Percentiles rank a stretch among this genome's conserved stretches.
Evolutionary conservation across 139 green algal species (phyloP).

Genomic region (Microglena sp.): DNA sequence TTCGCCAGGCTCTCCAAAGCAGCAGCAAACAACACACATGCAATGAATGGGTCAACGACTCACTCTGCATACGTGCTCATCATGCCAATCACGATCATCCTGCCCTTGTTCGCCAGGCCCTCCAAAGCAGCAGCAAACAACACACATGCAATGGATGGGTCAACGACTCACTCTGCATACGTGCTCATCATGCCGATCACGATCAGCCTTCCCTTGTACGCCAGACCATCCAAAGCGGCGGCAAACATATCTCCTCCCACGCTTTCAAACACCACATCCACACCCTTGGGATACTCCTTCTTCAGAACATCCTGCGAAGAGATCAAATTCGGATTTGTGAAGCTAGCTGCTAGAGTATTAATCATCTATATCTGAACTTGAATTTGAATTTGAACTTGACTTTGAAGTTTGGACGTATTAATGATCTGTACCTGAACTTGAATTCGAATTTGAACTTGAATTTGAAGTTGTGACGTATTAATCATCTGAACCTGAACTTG

Average conservation of each 20-base stretch:
- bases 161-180: background rate
- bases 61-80: no score
- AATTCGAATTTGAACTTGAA: no score
- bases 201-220: constrained; percentile 45
- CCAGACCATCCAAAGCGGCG: constrained; percentile 48
- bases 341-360: no score
- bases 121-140: background rate
- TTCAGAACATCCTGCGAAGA: constrained; percentile 35
- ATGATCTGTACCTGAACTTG: no score
- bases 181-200: constrained; percentile 67
- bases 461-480: no score
- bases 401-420: background rate
- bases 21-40: background rate
- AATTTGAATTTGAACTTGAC: no score
- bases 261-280: constrained; percentile 63
- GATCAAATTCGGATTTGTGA: no score
- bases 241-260: constrained; percentile 70
- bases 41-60: no score
- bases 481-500: no score
- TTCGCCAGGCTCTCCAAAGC: background rate
- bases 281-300: constrained; percentile 40
- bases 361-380: no score
- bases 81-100: background rate
- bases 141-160: background rate
- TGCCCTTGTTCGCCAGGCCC: background rate